phyloP scores from a whole-genome alignment of 2,329 filamentous ascomycete species.

The Alternaria brassicicola region DNA sequence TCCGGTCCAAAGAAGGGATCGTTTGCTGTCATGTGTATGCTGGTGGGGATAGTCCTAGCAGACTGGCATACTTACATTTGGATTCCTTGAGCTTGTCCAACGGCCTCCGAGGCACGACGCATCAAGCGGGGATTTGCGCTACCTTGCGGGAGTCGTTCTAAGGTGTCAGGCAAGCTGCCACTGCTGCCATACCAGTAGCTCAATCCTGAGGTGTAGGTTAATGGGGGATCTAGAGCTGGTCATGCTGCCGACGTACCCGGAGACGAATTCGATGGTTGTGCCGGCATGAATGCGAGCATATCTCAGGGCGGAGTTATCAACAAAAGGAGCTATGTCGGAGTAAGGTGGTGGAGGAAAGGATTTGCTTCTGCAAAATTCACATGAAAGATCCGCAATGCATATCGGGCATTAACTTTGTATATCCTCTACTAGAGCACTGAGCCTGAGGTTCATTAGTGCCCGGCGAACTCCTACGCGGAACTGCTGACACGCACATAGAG shows the following conservation, averaged over 20 bases:
- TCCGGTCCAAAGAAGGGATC: conserved; percentile 1
- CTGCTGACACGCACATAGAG: conserved; percentile 39
- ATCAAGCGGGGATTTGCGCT: conserved; percentile 34
- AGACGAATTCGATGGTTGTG: conserved; percentile 42
- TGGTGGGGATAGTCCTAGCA: conserved; percentile 1
- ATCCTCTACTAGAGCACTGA: conserved; percentile 31
- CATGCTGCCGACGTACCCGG: conserved; percentile 32
- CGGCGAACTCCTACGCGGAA: conserved; percentile 34
- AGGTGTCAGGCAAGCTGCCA: conserved; percentile 36
- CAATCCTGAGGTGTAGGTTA: conserved; percentile 31
- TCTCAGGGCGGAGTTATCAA: conserved; percentile 31
- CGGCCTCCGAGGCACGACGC: conserved; percentile 43
- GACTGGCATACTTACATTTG: conserved; percentile 35
- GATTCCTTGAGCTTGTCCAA: conserved; percentile 35
- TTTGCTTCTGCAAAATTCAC: conserved; percentile 31
- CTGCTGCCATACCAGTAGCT: conserved; percentile 46
- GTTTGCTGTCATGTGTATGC: conserved; percentile 3
- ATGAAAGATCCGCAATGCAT: conserved; percentile 36
- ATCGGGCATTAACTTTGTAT: conserved; percentile 42
- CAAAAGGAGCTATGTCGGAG: conserved; percentile 29
- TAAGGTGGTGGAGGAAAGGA: conserved; percentile 27
- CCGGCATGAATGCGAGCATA: conserved; percentile 48
- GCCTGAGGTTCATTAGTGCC: conserved; percentile 36
- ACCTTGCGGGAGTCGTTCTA: conserved; percentile 35
- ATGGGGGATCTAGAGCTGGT: conserved; percentile 1